Evolutionary conservation across 1,284 basidiomycete genomes (phyloP).

Genomic region (Ustilago trichophora): DNA sequence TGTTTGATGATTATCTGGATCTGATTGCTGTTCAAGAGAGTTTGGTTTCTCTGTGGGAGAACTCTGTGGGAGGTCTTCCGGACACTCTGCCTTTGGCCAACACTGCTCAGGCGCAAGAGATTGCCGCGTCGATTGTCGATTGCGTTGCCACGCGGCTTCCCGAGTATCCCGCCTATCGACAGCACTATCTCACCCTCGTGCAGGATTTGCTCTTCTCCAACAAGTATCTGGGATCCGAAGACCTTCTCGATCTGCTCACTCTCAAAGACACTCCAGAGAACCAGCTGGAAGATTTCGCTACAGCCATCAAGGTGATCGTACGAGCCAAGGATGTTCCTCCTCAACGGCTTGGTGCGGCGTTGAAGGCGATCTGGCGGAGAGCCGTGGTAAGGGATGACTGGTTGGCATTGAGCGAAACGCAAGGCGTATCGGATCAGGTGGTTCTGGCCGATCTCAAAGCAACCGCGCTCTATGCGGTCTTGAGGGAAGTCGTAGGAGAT

Average conservation of each 20-base stretch:
- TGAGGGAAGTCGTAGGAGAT: conserved; percentile 21
- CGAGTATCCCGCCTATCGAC: conserved; percentile 42
- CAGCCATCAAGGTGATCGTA: conserved; percentile 69
- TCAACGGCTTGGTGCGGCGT: conserved; percentile 66
- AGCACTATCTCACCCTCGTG: conserved; percentile 53
- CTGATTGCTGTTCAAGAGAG: conserved; percentile 71
- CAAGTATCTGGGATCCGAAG: conserved; percentile 68
- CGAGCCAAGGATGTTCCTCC: conserved; percentile 65
- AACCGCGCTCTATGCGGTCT: conserved; percentile 34
- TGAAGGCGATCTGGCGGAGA: conserved; percentile 82
- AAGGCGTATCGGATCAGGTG: conserved; percentile 39
- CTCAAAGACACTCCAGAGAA: conserved; percentile 68
- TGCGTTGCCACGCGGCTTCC: conserved; percentile 26
- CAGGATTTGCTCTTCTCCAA: conserved; percentile 64
- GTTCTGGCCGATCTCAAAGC: conserved; percentile 28
- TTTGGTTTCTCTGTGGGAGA: conserved; percentile 58
- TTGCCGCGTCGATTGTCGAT: conserved; percentile 29
- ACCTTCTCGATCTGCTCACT: conserved; percentile 70
- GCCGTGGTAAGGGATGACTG: conserved; percentile 83
- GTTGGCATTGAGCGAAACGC: conserved; percentile 44
- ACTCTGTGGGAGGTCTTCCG: conserved; percentile 30
- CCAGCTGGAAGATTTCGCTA: conserved; percentile 67
- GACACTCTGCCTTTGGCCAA: not conserved
- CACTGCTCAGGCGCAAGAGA: conserved; percentile 4
- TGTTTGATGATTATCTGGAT: conserved; percentile 70